These are phyloP conservation scores for Plasmodium vivax DNA, from an alignment of 169 alveolate genomes.

Conservation along the genomic window DNA sequence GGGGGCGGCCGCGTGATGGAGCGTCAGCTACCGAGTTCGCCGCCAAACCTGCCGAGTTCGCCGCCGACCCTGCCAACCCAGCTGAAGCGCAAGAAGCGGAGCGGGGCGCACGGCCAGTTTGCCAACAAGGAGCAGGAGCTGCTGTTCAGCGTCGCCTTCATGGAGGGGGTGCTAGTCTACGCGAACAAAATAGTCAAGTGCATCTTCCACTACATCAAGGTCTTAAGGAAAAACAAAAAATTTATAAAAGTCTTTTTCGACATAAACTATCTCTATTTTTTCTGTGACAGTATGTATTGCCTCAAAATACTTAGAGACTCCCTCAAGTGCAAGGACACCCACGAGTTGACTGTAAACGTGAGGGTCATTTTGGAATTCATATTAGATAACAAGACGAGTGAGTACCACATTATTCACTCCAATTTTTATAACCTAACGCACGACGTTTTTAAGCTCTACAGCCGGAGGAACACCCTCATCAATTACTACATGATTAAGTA, in stretches of 20 bases:
- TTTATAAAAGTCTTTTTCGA: conserved; percentile 46
- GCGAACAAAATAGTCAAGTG: not conserved
- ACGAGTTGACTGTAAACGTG: conserved; percentile 45
- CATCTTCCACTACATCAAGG: conserved; percentile 47
- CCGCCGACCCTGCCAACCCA: not conserved
- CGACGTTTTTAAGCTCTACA: conserved; percentile 47
- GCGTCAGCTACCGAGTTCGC: too few relatives aligned
- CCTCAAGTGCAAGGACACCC: conserved; percentile 9
- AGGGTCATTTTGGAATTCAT: conserved; percentile 38
- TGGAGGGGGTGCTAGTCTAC: not conserved
- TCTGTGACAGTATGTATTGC: conserved; percentile 48
- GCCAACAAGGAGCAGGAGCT: conserved; percentile 1
- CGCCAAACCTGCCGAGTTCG: too few relatives aligned
- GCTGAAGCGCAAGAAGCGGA: not conserved
- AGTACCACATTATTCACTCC: conserved; percentile 32
- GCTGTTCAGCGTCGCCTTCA: not conserved
- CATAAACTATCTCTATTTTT: conserved; percentile 36
- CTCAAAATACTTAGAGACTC: not conserved
- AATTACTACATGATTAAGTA: conserved; percentile 35
- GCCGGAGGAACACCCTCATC: conserved; percentile 12
- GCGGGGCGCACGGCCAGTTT: not conserved
- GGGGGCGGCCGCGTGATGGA: not conserved
- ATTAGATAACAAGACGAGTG: conserved; percentile 20
- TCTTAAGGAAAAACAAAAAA: conserved; percentile 31
- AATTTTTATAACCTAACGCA: conserved; percentile 47